Conservation (phyloP, 129 eudicot genomes). For the Arctium minus region DNA sequence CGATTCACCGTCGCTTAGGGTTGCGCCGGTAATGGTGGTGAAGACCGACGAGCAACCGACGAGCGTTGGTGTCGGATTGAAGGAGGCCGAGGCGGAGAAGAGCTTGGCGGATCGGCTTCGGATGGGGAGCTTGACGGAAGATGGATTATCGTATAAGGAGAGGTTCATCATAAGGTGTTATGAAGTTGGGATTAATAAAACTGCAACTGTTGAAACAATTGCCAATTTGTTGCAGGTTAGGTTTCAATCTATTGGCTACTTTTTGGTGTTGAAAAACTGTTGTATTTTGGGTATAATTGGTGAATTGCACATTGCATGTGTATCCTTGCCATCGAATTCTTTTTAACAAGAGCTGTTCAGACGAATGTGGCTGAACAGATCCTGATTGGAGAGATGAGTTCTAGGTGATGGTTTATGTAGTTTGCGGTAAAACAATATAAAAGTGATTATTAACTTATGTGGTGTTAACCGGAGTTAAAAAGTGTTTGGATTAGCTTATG, state of each 20-base stretch:
- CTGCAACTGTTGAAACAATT: constrained; percentile 91
- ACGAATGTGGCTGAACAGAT: too few relatives aligned
- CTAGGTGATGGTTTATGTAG: too few relatives aligned
- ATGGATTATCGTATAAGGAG: constrained; percentile 85
- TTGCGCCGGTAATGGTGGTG: constrained; percentile 33
- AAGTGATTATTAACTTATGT: too few relatives aligned
- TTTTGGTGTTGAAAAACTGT: not conserved
- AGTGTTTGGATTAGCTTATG: too few relatives aligned
- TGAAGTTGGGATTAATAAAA: constrained; percentile 91
- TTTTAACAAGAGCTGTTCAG: too few relatives aligned
- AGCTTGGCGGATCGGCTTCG: constrained; percentile 65
- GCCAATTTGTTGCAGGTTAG: constrained; percentile 91
- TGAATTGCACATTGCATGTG: constrained; percentile 19
- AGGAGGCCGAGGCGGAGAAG: constrained; percentile 24
- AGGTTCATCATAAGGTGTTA: constrained; percentile 80
- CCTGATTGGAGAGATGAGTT: too few relatives aligned
- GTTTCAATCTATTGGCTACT: not conserved
- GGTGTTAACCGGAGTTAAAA: too few relatives aligned
- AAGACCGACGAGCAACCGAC: constrained; percentile 20
- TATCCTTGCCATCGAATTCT: too few relatives aligned
- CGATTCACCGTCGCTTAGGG: constrained; percentile 3
- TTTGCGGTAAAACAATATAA: too few relatives aligned
- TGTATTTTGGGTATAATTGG: not conserved
- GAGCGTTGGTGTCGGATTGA: not conserved
- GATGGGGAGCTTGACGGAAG: constrained; percentile 81